These are phyloP conservation scores for Helotiales sp. DNA, from an alignment of 2,329 filamentous ascomycete genomes.

Conservation along the genomic window DNA sequence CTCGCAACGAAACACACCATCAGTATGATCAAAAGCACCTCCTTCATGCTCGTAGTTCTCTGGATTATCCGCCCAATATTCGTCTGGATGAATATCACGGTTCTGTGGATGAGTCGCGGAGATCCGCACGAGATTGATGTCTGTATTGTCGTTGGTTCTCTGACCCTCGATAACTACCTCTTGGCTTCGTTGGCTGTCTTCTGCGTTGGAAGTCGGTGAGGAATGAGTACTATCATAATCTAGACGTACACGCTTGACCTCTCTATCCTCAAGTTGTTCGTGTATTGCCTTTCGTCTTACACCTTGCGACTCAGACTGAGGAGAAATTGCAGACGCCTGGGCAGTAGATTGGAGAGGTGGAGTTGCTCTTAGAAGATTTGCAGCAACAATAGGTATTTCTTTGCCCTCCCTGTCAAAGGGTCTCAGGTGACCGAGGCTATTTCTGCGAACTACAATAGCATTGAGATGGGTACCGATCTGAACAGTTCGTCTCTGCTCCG, in stretches of 20 bases:
- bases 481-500: neutral
- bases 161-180: neutral
- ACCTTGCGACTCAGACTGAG: slow-evolving; percentile 20
- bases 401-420: slow-evolving; percentile 11
- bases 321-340: slow-evolving; percentile 9
- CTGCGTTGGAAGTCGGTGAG: neutral
- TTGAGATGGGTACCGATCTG: neutral
- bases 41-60: neutral
- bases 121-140: neutral
- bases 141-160: neutral
- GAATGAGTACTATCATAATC: slow-evolving; percentile 3
- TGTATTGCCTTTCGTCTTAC: slow-evolving; percentile 23
- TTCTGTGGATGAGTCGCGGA: neutral
- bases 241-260: slow-evolving; percentile 22
- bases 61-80: neutral
- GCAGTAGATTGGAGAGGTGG: slow-evolving; percentile 1
- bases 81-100: neutral
- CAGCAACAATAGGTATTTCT: neutral
- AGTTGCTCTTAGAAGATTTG: neutral
- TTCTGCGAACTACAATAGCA: neutral
- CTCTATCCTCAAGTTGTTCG: slow-evolving; percentile 10
- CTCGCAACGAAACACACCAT: slow-evolving; percentile 25
- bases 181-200: neutral
- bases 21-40: slow-evolving; percentile 16
- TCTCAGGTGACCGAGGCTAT: slow-evolving; percentile 11